Base-by-base conservation (phyloP, 1,284 basidiomycete genomes). In the Kwoniella shivajii region DNA sequence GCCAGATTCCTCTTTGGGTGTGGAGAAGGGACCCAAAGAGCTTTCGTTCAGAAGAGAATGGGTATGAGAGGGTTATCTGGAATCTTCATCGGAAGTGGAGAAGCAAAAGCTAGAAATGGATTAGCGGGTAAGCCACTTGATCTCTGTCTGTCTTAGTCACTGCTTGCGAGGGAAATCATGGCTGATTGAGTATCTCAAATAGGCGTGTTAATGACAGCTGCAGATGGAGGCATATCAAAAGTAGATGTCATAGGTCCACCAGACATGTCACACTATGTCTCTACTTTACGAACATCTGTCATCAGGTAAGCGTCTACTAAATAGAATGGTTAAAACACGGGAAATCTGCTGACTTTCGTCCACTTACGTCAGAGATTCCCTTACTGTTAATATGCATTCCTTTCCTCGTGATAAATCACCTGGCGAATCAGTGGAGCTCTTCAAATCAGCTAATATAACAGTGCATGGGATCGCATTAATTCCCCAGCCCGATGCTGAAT, bases 1-100 rank as follows among this genome's bases (percentile, higher is more conserved):
- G 85, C 83, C 6, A 88, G 89, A 67, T 94, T 92, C 66, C 81
- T 93, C 49, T 91, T 95, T 81, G 93, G 94, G 75, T 86, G 82
- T 2, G 86, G 89, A 5, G 92, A 95, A 73, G 89, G 88, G 54
- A 87, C 87, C 0, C 86, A 86, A 48, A 80, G 92, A 31, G 78
- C 86, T 0, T 88, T 88, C 66, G 77, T 86, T 6, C 87, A 92
- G 77, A 85, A 85, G 63, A 80, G 80, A 57, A 77, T 82, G 34
- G 84, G 84, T 42, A 85, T 87, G 81, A 84, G 82, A 66, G 85
- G 84, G 54, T 80, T 87, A 2, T 83, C 82, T 45, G 87, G 82
- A 1, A 65, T 94, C 13, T 94, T 95, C 75, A 78, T 93, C 57
- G 88, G 87, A 1, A 84, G 85, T 49, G 80, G 85, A 1, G 81